These are phyloP conservation scores for Blastobotrys elegans DNA, from an alignment of 1,139 yeast genomes.

Conservation along the genomic window DNA sequence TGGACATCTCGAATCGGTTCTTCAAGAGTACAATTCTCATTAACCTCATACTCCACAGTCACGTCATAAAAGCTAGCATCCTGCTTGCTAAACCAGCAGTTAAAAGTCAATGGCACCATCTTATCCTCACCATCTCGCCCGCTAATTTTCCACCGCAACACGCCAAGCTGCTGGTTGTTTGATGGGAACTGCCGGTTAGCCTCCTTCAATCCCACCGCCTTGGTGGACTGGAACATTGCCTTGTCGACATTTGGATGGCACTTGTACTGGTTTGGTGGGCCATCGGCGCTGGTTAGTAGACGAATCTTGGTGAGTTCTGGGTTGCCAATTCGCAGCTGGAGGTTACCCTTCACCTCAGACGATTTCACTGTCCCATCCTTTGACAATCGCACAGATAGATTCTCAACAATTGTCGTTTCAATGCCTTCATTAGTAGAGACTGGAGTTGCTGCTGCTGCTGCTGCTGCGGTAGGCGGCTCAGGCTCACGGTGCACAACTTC, in stretches of 20 bases:
- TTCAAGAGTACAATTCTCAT: slow-evolving; percentile 39
- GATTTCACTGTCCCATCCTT: slow-evolving; percentile 77
- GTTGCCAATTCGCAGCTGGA: slow-evolving; percentile 81
- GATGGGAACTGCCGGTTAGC: slow-evolving; percentile 78
- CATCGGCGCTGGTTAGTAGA: slow-evolving; percentile 51
- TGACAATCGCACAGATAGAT: slow-evolving; percentile 66
- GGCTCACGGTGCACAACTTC: slow-evolving; percentile 14
- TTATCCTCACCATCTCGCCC: slow-evolving; percentile 48
- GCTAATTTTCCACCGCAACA: slow-evolving; percentile 68
- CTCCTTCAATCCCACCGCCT: slow-evolving; percentile 71
- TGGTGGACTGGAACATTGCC: slow-evolving; percentile 51
- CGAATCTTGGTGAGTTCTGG: slow-evolving; percentile 61
- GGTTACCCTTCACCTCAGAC: slow-evolving; percentile 84
- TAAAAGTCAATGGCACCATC: slow-evolving; percentile 65
- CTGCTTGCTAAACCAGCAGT: slow-evolving; percentile 77
- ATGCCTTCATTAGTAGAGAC: slow-evolving; percentile 66
- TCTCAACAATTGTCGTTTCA: slow-evolving; percentile 71
- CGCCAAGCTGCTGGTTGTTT: slow-evolving; percentile 85
- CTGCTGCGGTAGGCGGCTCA: slow-evolving; percentile 24
- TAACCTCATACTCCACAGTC: slow-evolving; percentile 82
- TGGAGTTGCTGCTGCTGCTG: slow-evolving; percentile 30
- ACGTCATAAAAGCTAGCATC: slow-evolving; percentile 59
- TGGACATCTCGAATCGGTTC: slow-evolving; percentile 51
- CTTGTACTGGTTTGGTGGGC: slow-evolving; percentile 62
- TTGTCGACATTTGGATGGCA: slow-evolving; percentile 97